Evolutionary conservation across 108 stramenopile genomes (phyloP).

Genomic region (Nitzschia inconspicua): DNA sequence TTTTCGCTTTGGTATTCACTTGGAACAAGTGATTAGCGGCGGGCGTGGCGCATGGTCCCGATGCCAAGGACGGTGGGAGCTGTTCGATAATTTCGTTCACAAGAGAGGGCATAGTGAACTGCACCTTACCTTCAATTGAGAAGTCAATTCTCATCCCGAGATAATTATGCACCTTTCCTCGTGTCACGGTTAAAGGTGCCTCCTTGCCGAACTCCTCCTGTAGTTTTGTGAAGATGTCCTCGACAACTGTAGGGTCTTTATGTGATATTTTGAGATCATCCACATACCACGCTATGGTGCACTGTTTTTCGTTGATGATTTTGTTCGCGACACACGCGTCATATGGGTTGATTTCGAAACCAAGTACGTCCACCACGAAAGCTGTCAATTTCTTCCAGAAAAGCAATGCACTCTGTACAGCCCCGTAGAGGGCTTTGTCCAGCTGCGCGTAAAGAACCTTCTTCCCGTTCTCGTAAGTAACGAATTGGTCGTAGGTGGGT

Average conservation of each 20-base stretch:
- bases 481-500: too few relatives aligned
- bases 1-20: slow-evolving; percentile 8
- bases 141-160: slow-evolving; percentile 38
- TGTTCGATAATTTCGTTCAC: slow-evolving; percentile 8
- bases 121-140: slow-evolving; percentile 11
- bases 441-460: too few relatives aligned
- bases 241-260: slow-evolving; percentile 7
- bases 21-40: slow-evolving; percentile 33
- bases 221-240: too few relatives aligned
- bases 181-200: slow-evolving; percentile 10
- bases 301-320: too few relatives aligned
- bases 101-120: slow-evolving; percentile 15
- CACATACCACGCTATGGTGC: slow-evolving; percentile 23
- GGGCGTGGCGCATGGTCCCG: slow-evolving; percentile 16
- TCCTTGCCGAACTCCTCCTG: slow-evolving; percentile 9
- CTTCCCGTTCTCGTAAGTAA: too few relatives aligned
- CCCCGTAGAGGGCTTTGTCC: too few relatives aligned
- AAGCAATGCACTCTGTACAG: too few relatives aligned
- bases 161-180: slow-evolving; percentile 42
- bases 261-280: slow-evolving; percentile 41
- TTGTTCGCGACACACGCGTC: too few relatives aligned
- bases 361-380: too few relatives aligned
- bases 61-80: neutral
- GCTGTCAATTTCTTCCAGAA: too few relatives aligned
- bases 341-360: too few relatives aligned